Base-by-base conservation (phyloP, 805 yeast species). In the Saturnispora galanensis region DNA sequence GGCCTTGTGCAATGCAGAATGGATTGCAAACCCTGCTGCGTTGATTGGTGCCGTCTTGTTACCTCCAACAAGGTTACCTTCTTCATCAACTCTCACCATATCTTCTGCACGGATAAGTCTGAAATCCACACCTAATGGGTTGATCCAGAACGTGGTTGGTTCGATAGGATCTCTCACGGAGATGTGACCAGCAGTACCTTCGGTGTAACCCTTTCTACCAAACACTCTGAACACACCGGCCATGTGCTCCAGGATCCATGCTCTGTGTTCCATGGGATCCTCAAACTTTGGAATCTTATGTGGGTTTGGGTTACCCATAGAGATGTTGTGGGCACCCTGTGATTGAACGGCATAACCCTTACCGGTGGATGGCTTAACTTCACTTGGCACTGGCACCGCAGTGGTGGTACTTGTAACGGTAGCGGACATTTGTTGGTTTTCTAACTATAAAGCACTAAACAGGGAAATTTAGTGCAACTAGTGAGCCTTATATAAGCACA, bases 101-200 rank as follows among this genome's bases (percentile, higher is more conserved):
- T 79, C 85, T 15, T 74, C 66, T 28, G 78, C 83, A 52, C 67
- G 74, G 57, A 80, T 63, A 37, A 74, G 57, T 16, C 74, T 70
- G 60, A 83, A 86, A 62, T 86, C 95, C 52, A 70, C 73, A n/a
- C 83, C 90, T 50, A 86, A 66, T 4, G 96, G 95, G 63, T 86
- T 86, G 59, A 86, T 84, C 95, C 95, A 86, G 60, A 86, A 86
- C 3, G 90, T 83, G 38, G 69, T 60, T n/a, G 82, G 82, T 50
- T 81, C 77, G 37, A 83, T 77, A 3, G 96, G 95, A 56, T 86
- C 96, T 53, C 93, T 73, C 10, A 86, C 73, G 8, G 93, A 81
- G 47, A 86, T 85, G 59, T 86, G 96, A 17, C 96, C 96, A 0
- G 95, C 87, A 16, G 77, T 62, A 12, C 95, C 95, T 59, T 84